Base-by-base conservation (phyloP, 2,329 filamentous ascomycete species). In the Pochonia chlamydosporia region DNA sequence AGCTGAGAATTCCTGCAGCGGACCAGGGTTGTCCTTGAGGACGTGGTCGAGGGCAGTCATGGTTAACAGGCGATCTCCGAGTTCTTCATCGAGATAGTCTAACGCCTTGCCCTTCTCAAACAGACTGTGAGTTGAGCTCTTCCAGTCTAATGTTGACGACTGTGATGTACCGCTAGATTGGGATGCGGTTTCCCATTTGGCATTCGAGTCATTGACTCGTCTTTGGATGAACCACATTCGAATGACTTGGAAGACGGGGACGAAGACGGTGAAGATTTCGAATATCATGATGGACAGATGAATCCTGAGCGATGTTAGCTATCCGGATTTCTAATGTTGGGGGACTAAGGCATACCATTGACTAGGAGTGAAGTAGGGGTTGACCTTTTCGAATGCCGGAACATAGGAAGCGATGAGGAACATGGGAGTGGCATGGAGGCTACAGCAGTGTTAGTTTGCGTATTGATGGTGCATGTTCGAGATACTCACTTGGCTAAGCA, bases 1-100 rank as follows among this genome's bases (percentile, higher is more conserved):
- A 0, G 82, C 82, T 0, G 83, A 82, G 59, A 84, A 87, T 42
- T 79, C 65, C 48, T 82, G 78, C 0, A 87, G 70, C 0, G 78
- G 77, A 2, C 71, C 68, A 0, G 79, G 76, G 57, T 84, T 81
- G 43, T 73, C 68, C 41, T 71, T 66, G 0, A 87, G 69, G 9
- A 79, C 75, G 48, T 77, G 70, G 51, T 86, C 81, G 3, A 86
- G 71, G 0, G 81, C 78, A 24, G 71, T 68, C 76, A 84, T 82
- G 41, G 77, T 79, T 37, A 77, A 67, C 44, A 80, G 65, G 39
- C 66, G 72, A 49, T 71, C 69, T 44, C 60, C 55, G n/a, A 54
- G 31, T 31, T 49, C 49, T 24, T 55, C 48, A 5, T 48, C 43
- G 5, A 48, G 35, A 18, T 47, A 42, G 14, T 52, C 48, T 2